Base-by-base conservation (phyloP, 176 grass and related monocot species). In the Cenchrus purpureus region DNA sequence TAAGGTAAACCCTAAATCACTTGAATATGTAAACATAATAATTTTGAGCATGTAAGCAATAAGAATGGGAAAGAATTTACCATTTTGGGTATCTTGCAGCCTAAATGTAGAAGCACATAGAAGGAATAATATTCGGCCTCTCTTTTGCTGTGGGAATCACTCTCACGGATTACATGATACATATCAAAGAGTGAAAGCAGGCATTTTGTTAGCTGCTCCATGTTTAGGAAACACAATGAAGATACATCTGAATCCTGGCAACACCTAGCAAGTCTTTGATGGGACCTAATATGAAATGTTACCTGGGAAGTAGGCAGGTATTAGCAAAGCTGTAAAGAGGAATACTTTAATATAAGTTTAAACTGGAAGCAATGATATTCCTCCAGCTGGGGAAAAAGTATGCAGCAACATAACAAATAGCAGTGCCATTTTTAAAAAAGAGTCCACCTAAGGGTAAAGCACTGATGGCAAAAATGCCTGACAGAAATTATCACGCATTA, bases 151-250 rank as follows among this genome's bases (percentile, higher is more conserved):
- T 82, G 40, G 12, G 80, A 85, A 77, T 64, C 81, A 65, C 42
- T 82, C 73, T 86, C 92, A 54, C 68, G 74, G 87, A 85, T 85
- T 77, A 67, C 76, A 74, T 62, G 59, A 79, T 94, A 94, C 86
- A 98, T 90, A 58, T 98, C 91, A 77, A 81, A 92, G 69, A 95
- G 90, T 60, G 93, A 91, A 66, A 92, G 73, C 31, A 95, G 88
- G 48, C 89, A 98, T 94, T 98, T 98, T 55, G 87, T 94, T 79
- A 98, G 62, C 70, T 98, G 93, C 82, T 98, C 96, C 84, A 89
- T 85, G 82, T 98, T 98, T 58, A 98, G 89, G 84, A 91, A 83
- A 74, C 91, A 94, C 80, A 91, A 54, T 20, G 93, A 98, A 77
- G 91, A 88, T 86, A 81, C 52, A 57, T 95, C 89, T 67, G 93